These are phyloP conservation scores for Colletotrichum shisoi DNA, from an alignment of 2,329 filamentous ascomycete species.

Conservation along the genomic window DNA sequence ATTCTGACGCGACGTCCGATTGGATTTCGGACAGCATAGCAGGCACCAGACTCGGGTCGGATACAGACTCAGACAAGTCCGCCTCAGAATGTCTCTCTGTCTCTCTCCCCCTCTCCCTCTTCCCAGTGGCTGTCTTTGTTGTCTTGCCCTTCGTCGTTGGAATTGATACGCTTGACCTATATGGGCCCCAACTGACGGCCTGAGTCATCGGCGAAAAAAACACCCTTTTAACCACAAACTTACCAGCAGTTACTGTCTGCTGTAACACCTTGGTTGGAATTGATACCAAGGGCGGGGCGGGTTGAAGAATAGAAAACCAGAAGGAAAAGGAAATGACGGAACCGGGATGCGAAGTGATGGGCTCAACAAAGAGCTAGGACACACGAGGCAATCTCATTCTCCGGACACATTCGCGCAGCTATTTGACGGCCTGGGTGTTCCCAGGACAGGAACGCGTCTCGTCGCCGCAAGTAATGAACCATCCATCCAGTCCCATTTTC, in stretches of 20 bases:
- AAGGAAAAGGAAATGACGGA: slow-evolving; percentile 30
- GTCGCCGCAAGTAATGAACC: background rate
- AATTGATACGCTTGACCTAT: too few species aligned
- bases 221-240: too few species aligned
- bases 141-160: background rate
- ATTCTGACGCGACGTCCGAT: slow-evolving; percentile 14
- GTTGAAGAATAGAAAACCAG: background rate
- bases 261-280: too few species aligned
- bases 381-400: slow-evolving; percentile 20
- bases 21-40: background rate
- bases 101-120: slow-evolving; percentile 6
- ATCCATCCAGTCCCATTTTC: background rate
- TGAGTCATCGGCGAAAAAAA: too few species aligned
- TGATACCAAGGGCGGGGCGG: background rate
- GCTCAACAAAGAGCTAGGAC: slow-evolving; percentile 23
- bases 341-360: slow-evolving; percentile 29
- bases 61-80: slow-evolving; percentile 22
- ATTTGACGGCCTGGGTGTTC: slow-evolving; percentile 1
- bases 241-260: too few species aligned
- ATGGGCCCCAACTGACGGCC: too few species aligned
- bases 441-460: slow-evolving; percentile 14
- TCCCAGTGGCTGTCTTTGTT: background rate
- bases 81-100: slow-evolving; percentile 37
- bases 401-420: slow-evolving; percentile 3
- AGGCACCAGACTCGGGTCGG: background rate